Percentiles rank a stretch among this genome's conserved stretches.
Evolutionary conservation across 1,284 basidiomycete species (phyloP).

Genomic region (Leccinum holopus): DNA sequence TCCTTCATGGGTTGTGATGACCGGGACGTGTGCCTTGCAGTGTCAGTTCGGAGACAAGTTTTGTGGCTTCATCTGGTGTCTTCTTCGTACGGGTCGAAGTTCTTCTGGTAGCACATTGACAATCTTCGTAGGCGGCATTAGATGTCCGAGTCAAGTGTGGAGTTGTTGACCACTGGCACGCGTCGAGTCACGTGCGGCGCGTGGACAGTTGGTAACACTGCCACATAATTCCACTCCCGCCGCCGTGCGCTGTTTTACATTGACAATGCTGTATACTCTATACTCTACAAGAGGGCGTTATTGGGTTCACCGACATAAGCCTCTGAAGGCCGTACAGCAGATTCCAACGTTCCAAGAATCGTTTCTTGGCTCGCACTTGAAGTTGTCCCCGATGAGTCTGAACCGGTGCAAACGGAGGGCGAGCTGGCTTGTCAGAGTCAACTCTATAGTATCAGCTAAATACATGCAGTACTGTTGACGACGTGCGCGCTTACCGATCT

Average conservation of each 20-base stretch:
- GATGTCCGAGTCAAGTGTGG: not conserved
- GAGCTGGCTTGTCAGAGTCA: constrained; percentile 10
- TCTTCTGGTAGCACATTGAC: constrained; percentile 9
- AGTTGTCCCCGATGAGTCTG: constrained; percentile 14
- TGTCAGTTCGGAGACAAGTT: constrained; percentile 7
- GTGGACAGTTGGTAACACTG: not conserved
- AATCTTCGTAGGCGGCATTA: constrained; percentile 15
- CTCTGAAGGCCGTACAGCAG: constrained; percentile 17
- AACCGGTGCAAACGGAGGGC: constrained; percentile 13
- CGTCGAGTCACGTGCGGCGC: constrained; percentile 8
- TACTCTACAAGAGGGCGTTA: constrained; percentile 10
- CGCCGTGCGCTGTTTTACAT: too few relatives aligned
- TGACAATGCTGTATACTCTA: not conserved
- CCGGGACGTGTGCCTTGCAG: constrained; percentile 5
- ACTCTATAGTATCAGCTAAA: constrained; percentile 4
- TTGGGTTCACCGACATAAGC: constrained; percentile 22
- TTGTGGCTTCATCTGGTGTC: constrained; percentile 9
- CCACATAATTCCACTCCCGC: not conserved
- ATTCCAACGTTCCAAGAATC: constrained; percentile 16
- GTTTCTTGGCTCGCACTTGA: constrained; percentile 12
- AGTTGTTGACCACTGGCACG: too few relatives aligned
- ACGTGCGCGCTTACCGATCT: not conserved
- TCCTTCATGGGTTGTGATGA: constrained; percentile 16
- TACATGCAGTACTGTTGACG: not conserved
- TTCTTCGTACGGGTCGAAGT: constrained; percentile 14